These are phyloP conservation scores for Shiraia sp. DNA, from an alignment of 2,329 filamentous ascomycete species.

Conservation along the genomic window DNA sequence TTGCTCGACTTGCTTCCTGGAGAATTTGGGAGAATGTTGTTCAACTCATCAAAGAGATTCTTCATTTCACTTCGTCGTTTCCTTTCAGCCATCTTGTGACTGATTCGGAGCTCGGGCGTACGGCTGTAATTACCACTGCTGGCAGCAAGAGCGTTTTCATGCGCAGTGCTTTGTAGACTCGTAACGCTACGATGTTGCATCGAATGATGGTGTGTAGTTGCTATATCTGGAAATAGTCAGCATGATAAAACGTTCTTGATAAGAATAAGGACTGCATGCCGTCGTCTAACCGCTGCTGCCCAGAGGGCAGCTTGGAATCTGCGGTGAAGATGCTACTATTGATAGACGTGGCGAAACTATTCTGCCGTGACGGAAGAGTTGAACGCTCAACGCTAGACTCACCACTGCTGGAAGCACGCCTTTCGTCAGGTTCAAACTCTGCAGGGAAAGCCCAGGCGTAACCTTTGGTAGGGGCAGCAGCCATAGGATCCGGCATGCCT, in stretches of 20 bases:
- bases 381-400: conserved; percentile 55
- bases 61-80: conserved; percentile 89
- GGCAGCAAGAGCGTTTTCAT: conserved; percentile 52
- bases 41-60: conserved; percentile 78
- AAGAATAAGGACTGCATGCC: conserved; percentile 39
- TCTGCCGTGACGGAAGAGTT: conserved; percentile 67
- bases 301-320: conserved; percentile 71
- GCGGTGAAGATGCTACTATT: conserved; percentile 79
- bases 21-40: conserved; percentile 77
- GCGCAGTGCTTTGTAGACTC: conserved; percentile 65
- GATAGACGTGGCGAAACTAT: conserved; percentile 76
- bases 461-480: conserved; percentile 78
- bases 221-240: conserved; percentile 43
- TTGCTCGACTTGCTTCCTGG: conserved; percentile 85
- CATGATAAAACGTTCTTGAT: conserved; percentile 1
- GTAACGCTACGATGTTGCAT: conserved; percentile 75
- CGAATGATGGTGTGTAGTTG: conserved; percentile 70
- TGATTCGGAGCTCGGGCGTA: conserved; percentile 79
- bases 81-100: conserved; percentile 82
- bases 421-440: conserved; percentile 62
- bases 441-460: conserved; percentile 85
- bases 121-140: conserved; percentile 77
- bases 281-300: conserved; percentile 74
- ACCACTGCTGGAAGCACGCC: conserved; percentile 53
- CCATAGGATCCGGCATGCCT: conserved; percentile 65